These are phyloP conservation scores for Chalaropsis thielavioides DNA, from an alignment of 2,329 filamentous ascomycete species.

Conservation along the genomic window DNA sequence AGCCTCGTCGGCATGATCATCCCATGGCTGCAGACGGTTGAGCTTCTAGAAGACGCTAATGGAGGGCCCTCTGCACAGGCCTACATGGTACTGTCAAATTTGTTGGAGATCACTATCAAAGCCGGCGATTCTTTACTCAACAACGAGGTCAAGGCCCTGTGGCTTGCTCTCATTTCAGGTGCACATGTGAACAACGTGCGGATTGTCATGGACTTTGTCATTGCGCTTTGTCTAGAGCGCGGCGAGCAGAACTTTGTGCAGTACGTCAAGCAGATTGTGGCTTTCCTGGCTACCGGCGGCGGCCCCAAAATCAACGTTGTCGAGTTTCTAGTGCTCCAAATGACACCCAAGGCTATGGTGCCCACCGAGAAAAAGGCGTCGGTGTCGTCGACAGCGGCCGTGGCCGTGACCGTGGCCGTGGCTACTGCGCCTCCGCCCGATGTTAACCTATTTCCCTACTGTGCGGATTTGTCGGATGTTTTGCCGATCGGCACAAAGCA, in stretches of 20 bases:
- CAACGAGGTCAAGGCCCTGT: conserved; percentile 92
- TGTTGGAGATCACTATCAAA: conserved; percentile 92
- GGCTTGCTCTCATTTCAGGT: conserved; percentile 89
- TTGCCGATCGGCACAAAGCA: conserved; percentile 83
- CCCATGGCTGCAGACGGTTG: conserved; percentile 91
- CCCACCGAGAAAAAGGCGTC: conserved; percentile 57
- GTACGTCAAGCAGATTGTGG: conserved; percentile 94
- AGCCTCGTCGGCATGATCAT: conserved; percentile 90
- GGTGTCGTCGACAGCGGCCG: not conserved
- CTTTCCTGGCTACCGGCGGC: conserved; percentile 50
- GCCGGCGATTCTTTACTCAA: conserved; percentile 44
- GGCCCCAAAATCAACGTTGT: conserved; percentile 74
- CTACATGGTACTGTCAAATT: conserved; percentile 85
- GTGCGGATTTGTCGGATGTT: conserved; percentile 67
- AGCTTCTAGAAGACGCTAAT: conserved; percentile 81
- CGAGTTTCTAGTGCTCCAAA: conserved; percentile 81
- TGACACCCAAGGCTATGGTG: conserved; percentile 93
- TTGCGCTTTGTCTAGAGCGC: conserved; percentile 79
- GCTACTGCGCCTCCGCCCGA: conserved; percentile 57
- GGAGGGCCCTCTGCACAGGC: conserved; percentile 82
- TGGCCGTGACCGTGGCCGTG: conserved; percentile 25
- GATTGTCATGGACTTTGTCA: conserved; percentile 90
- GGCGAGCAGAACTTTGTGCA: conserved; percentile 97
- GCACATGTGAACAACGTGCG: conserved; percentile 90
- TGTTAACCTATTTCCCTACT: conserved; percentile 63